A percentile compares a stretch with the other conserved stretches of the same genome.
These are phyloP conservation scores for Bruguiera parviflora DNA, from an alignment of 345 rosid species.

Conservation along the genomic window DNA sequence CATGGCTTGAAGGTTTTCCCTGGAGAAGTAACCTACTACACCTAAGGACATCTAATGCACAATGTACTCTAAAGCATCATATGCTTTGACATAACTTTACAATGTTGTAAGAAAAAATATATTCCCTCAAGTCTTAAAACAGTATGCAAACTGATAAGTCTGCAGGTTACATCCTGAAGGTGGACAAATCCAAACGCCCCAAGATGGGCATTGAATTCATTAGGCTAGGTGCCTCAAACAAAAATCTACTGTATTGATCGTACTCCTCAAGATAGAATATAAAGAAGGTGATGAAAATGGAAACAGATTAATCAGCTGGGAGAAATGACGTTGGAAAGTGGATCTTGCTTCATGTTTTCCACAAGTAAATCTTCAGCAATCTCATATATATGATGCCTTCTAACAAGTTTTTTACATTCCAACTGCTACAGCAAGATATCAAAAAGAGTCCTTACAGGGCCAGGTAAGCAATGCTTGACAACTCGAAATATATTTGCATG, in stretches of 20 bases:
- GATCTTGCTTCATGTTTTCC: not conserved
- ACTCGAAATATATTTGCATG: constrained; percentile 82
- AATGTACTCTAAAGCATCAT: not conserved
- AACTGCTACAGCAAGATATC: constrained; percentile 11
- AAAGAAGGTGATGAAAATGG: not conserved
- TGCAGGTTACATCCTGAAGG: not conserved
- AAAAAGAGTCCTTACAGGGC: constrained; percentile 66
- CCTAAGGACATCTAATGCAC: constrained; percentile 1
- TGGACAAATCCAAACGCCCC: not conserved
- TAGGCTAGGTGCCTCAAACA: not conserved
- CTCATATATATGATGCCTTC: no score
- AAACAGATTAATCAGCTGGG: not conserved
- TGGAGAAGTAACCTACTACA: no score
- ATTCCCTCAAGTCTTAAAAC: not conserved
- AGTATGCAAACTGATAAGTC: constrained; percentile 2
- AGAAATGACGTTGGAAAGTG: constrained; percentile 10
- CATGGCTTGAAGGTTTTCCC: not conserved
- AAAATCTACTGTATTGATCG: not conserved
- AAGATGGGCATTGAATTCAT: constrained; percentile 14
- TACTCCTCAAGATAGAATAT: constrained; percentile 2
- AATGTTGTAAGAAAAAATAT: no score
- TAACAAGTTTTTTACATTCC: constrained; percentile 2
- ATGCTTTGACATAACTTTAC: not conserved
- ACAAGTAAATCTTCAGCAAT: no score
- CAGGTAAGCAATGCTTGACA: constrained; percentile 92